Conservation (phyloP, 1,284 basidiomycete species). For the Apiotrichum siamense region DNA sequence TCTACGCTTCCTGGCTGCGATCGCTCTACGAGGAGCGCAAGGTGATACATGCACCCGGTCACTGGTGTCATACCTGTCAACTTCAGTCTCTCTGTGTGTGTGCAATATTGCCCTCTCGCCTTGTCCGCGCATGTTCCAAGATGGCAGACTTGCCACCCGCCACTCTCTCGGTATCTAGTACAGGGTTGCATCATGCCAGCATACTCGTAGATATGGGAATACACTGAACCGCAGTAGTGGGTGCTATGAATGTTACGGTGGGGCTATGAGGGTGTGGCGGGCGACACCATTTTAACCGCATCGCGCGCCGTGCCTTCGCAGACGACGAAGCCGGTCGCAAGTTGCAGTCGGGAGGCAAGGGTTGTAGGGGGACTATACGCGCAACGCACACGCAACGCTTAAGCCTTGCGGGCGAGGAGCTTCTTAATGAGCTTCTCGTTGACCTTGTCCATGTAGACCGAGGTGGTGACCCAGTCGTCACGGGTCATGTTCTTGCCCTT, state of each 20-base stretch:
- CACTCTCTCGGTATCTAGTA: slow-evolving; percentile 3
- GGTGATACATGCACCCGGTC: too few relatives aligned
- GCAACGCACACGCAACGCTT: background rate
- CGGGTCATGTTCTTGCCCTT: slow-evolving; percentile 86
- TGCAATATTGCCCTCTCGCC: too few relatives aligned
- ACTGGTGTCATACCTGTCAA: too few relatives aligned
- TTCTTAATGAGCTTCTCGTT: slow-evolving; percentile 37
- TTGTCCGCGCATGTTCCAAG: too few relatives aligned
- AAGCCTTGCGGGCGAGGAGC: slow-evolving; percentile 25
- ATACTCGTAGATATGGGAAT: background rate
- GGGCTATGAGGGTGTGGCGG: background rate
- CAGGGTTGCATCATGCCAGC: slow-evolving; percentile 1
- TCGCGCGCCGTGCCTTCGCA: background rate
- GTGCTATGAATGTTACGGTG: slow-evolving; percentile 2
- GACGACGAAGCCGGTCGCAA: background rate
- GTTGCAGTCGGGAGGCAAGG: background rate
- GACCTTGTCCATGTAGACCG: slow-evolving; percentile 85
- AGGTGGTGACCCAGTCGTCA: slow-evolving; percentile 88
- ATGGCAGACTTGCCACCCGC: too few relatives aligned
- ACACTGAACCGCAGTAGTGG: background rate
- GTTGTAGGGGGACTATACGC: background rate
- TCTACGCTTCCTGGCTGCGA: too few relatives aligned
- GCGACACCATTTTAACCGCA: slow-evolving; percentile 2
- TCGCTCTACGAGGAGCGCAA: too few relatives aligned
- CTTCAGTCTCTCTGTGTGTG: too few relatives aligned